phyloP scores from a whole-genome alignment of 208 protist genomes.

The Leishmania braziliensis region DNA sequence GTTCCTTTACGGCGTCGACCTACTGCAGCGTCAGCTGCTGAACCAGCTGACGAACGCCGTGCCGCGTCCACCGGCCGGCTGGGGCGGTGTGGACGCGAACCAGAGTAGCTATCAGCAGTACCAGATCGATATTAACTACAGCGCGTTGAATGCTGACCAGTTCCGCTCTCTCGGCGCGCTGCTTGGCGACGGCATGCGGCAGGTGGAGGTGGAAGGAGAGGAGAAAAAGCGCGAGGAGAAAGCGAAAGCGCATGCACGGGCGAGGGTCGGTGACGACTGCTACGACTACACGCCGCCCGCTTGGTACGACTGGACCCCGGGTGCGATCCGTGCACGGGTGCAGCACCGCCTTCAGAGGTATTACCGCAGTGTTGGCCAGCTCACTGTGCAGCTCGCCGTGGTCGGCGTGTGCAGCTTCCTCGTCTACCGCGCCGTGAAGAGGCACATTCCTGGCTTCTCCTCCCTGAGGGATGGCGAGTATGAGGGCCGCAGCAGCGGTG shows the following conservation, averaged over 20 bases:
- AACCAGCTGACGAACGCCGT: constrained; percentile 43
- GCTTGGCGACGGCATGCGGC: constrained; percentile 70
- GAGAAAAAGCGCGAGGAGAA: constrained; percentile 40
- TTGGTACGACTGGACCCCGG: constrained; percentile 81
- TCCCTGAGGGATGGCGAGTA: background rate
- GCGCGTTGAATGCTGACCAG: constrained; percentile 77
- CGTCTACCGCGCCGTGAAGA: constrained; percentile 40
- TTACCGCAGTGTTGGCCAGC: constrained; percentile 63
- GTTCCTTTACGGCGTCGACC: constrained; percentile 75
- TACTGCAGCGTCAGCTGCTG: constrained; percentile 72
- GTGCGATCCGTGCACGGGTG: constrained; percentile 63
- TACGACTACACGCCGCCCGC: constrained; percentile 59
- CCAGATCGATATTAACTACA: constrained; percentile 70
- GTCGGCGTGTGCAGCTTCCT: constrained; percentile 53
- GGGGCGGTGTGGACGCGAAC: constrained; percentile 26
- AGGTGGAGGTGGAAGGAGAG: constrained; percentile 65
- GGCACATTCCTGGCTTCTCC: constrained; percentile 19
- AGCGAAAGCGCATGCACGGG: constrained; percentile 26
- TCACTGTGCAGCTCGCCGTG: constrained; percentile 62
- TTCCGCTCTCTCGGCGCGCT: constrained; percentile 76
- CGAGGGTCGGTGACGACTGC: constrained; percentile 5
- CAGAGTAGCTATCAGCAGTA: constrained; percentile 48
- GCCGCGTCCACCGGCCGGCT: constrained; percentile 26
- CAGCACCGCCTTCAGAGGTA: constrained; percentile 61
- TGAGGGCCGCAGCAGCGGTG: background rate